Evolutionary conservation across 495 filamentous ascomycete species (phyloP), one percentile per base, ranked within the genome.

Genomic region (Penicilliopsis zonata): DNA sequence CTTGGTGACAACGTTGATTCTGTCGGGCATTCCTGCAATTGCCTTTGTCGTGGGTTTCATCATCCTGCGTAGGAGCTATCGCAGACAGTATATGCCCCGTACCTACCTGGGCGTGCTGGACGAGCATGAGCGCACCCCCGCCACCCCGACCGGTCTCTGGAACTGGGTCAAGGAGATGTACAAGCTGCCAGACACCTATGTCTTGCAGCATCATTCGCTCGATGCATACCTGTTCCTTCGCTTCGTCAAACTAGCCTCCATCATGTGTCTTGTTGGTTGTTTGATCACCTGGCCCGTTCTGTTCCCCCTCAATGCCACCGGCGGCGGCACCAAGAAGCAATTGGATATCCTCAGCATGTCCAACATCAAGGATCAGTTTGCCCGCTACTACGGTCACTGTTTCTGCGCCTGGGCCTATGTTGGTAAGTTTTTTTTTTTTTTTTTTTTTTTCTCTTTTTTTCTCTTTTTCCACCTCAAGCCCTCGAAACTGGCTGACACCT

Each of bases 151-250:
- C 36, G 84, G 83, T 35, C 44, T 78, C 5, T 70, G 80, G 46
- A 76, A 78, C 47, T 93, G 86, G 85, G 50, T 94, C 42, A 59
- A 56, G 3, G 55, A 72, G 18, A 90, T 88, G 64, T 80, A 74
- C 68, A 72, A 72, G 54, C 71, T 90, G 31, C 78, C 82, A 20
- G 84, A 94, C 52, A 74, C 74, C 37, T 84, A 83, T 50, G 79
- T 88, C 27, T 70, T 94, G 36, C 80, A 87, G 46, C 83, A 92
- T 52, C 80, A 90, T 56, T 84, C 84, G 2, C 69, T 98, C 57
- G 92, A 94, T 36, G 74, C 82, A 21, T 94, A 86, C 49, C 72
- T 94, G 30, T 79, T 84, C 56, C 67, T 94, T 21, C 82, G 88
- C 24, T 94, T 84, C 51, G 59, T 96, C 35, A 80, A 82, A 43